phyloP scores from a whole-genome alignment of 306 rosid species.

The Castanea sativa region DNA sequence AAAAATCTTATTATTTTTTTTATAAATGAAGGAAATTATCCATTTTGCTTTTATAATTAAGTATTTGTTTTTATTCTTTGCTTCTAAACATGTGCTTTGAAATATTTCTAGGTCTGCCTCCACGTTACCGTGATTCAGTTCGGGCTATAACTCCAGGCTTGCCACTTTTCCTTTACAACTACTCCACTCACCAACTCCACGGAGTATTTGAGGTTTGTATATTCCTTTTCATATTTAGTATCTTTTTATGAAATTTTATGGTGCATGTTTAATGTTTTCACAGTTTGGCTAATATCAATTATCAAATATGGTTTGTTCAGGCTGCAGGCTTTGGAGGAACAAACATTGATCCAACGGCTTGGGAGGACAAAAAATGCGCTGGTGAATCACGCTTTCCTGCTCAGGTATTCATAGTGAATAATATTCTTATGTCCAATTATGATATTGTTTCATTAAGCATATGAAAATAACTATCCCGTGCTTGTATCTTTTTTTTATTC shows the following conservation, averaged over 20 bases:
- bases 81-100: neutral
- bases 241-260: neutral
- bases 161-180: conserved; percentile 94
- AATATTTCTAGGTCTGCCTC: conserved; percentile 70
- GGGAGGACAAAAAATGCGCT: conserved; percentile 88
- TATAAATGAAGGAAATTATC: neutral
- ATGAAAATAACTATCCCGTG: neutral
- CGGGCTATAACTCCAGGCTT: conserved; percentile 89
- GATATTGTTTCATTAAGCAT: neutral
- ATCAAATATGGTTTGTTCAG: conserved; percentile 29
- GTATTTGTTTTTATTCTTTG: neutral
- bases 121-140: conserved; percentile 86
- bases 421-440: neutral
- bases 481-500: neutral
- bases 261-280: neutral
- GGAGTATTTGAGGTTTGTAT: conserved; percentile 86
- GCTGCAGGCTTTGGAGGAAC: conserved; percentile 95
- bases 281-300: neutral
- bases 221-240: neutral
- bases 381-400: conserved; percentile 99
- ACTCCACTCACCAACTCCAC: conserved; percentile 97
- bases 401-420: conserved; percentile 53
- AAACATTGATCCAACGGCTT: conserved; percentile 89
- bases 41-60: neutral
- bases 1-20: neutral